These are phyloP conservation scores for Mollisiaceae sp. DNA, from an alignment of 2,329 filamentous ascomycete species.

Conservation along the genomic window DNA sequence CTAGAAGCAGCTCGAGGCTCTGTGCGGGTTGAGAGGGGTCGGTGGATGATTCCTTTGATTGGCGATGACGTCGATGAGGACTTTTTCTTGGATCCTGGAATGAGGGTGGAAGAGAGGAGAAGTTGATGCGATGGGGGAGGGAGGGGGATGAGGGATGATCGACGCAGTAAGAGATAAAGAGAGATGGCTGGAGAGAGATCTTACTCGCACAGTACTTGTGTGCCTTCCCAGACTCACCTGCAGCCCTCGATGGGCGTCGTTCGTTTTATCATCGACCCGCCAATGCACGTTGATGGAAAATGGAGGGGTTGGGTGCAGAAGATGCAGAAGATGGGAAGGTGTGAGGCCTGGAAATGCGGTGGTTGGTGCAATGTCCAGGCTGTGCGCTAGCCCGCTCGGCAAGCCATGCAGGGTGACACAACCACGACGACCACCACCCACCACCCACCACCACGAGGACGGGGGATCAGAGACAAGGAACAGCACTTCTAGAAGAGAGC, in stretches of 20 bases:
- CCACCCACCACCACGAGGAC: neutral
- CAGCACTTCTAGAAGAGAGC: neutral
- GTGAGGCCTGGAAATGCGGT: conserved; percentile 6
- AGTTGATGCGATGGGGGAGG: conserved; percentile 5
- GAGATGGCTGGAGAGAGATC: conserved; percentile 8
- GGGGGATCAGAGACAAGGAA: neutral
- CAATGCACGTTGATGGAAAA: neutral
- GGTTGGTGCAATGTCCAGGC: neutral
- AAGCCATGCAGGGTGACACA: conserved; percentile 3
- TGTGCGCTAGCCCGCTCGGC: neutral
- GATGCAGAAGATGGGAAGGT: neutral
- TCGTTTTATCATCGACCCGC: conserved; percentile 9
- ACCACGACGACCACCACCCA: neutral
- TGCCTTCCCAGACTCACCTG: conserved; percentile 1
- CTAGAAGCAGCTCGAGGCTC: neutral
- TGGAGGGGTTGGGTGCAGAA: conserved; percentile 7
- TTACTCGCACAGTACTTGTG: neutral
- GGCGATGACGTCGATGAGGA: conserved; percentile 31
- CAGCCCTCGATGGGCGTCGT: neutral
- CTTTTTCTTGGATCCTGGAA: conserved; percentile 8
- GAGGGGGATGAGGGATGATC: conserved; percentile 23
- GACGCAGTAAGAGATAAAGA: conserved; percentile 14
- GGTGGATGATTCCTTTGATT: neutral
- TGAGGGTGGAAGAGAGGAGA: neutral
- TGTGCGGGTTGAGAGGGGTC: neutral